A percentile compares a stretch with the other conserved stretches of the same genome.
phyloP scores from a whole-genome alignment of 2,329 filamentous ascomycete species.

The Colletotrichum sp. region DNA sequence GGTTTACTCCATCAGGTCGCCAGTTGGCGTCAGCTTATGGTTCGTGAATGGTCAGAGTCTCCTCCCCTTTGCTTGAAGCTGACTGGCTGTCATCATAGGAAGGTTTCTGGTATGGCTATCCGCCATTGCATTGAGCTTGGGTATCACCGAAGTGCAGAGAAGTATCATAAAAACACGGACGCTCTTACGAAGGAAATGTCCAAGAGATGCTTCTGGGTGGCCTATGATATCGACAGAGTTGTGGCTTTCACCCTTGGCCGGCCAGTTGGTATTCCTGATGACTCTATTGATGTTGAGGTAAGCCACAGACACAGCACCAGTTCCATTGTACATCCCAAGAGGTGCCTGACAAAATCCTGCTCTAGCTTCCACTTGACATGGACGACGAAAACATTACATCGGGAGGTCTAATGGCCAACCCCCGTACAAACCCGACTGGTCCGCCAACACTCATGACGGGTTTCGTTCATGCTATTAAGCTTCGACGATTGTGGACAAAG shows the following conservation, averaged over 20 bases:
- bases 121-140: conserved; percentile 38
- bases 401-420: conserved; percentile 22
- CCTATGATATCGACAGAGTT: conserved; percentile 35
- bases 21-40: conserved; percentile 31
- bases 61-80: background rate
- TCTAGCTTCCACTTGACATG: conserved; percentile 31
- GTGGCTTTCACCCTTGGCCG: conserved; percentile 35
- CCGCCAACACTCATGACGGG: conserved; percentile 32
- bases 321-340: background rate
- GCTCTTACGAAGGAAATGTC: conserved; percentile 30
- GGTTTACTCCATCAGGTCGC: conserved; percentile 33
- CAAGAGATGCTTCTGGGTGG: conserved; percentile 35
- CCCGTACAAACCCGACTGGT: conserved; percentile 12
- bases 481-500: conserved; percentile 33
- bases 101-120: conserved; percentile 36
- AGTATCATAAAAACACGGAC: conserved; percentile 15
- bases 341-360: background rate
- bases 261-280: conserved; percentile 28
- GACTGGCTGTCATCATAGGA: conserved; percentile 17
- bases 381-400: conserved; percentile 31
- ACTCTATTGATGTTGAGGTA: conserved; percentile 33
- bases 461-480: conserved; percentile 32
- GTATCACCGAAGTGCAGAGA: conserved; percentile 34
- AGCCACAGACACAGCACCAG: background rate
- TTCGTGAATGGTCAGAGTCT: background rate